Percentiles rank a stretch among this genome's conserved stretches.
phyloP scores from a whole-genome alignment of 1,284 basidiomycete genomes.

The Ceratorhiza oryzae-sativae region DNA sequence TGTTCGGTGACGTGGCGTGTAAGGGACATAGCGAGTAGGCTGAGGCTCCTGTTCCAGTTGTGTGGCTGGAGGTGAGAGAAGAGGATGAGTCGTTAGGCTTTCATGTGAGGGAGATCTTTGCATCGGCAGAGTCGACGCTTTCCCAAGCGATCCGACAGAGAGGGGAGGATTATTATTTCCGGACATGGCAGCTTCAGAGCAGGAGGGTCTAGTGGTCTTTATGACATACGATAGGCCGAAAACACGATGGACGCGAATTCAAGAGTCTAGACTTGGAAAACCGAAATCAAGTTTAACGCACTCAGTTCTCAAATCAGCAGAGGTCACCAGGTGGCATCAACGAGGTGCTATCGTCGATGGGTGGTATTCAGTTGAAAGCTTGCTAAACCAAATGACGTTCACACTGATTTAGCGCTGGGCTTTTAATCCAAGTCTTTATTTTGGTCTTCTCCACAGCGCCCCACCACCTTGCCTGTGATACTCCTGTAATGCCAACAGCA shows the following conservation, averaged over 20 bases:
- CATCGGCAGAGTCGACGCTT: slow-evolving; percentile 56
- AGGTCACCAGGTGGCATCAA: not conserved
- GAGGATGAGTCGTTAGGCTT: slow-evolving; percentile 65
- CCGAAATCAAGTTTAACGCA: too few relatives aligned
- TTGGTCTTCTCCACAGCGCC: not conserved
- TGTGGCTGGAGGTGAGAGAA: slow-evolving; percentile 59
- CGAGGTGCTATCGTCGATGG: slow-evolving; percentile 2
- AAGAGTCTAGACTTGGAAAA: not conserved
- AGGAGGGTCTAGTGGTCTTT: not conserved
- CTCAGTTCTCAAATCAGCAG: too few relatives aligned
- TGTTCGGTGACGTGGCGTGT: slow-evolving; percentile 61
- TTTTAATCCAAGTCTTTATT: slow-evolving; percentile 1
- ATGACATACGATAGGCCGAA: not conserved
- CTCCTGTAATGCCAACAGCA: not conserved
- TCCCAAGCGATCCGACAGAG: slow-evolving; percentile 62
- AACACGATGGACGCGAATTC: not conserved
- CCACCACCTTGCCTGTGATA: not conserved
- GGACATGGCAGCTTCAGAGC: slow-evolving; percentile 43
- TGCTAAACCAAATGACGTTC: slow-evolving; percentile 4
- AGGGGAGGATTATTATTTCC: slow-evolving; percentile 54
- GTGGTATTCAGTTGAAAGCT: not conserved
- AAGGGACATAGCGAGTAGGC: slow-evolving; percentile 58
- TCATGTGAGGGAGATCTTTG: slow-evolving; percentile 61
- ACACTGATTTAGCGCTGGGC: slow-evolving; percentile 2
- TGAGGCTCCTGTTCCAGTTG: slow-evolving; percentile 39